Conservation (phyloP, 2,329 filamentous ascomycete species). For the Diaporthe destruens region DNA sequence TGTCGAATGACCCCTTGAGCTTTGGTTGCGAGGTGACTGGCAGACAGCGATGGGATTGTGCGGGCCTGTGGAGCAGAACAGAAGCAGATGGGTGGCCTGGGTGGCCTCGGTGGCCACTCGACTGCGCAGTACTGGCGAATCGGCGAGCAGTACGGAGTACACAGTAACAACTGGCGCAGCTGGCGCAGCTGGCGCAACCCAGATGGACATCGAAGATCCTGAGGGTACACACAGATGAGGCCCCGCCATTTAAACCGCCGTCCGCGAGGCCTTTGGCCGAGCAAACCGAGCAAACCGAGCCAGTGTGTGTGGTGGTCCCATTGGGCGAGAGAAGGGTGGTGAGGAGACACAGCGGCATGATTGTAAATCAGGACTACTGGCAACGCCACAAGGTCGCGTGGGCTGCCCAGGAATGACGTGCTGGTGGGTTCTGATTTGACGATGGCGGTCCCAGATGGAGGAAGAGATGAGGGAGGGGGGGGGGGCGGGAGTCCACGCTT, state of each 20-base stretch:
- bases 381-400: slow-evolving; percentile 20
- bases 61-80: slow-evolving; percentile 17
- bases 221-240: not conserved
- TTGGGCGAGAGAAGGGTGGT: not conserved
- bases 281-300: not conserved
- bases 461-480: not conserved
- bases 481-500: not conserved
- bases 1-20: not conserved
- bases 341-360: not conserved
- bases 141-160: not conserved
- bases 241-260: not conserved
- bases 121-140: not conserved
- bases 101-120: not conserved
- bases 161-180: not conserved
- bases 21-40: not conserved
- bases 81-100: not conserved
- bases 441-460: not conserved
- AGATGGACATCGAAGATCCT: slow-evolving; percentile 25
- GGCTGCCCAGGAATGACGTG: slow-evolving; percentile 30
- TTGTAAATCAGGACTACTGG: not conserved
- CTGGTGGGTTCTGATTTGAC: slow-evolving; percentile 28
- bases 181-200: not conserved
- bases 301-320: slow-evolving; percentile 1
- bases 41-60: not conserved
- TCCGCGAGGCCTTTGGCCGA: slow-evolving; percentile 1